Percentiles rank a stretch among this genome's conserved stretches.
Evolutionary conservation across 2,329 filamentous ascomycete genomes (phyloP).

Genomic region (Emericellopsis atlantica): DNA sequence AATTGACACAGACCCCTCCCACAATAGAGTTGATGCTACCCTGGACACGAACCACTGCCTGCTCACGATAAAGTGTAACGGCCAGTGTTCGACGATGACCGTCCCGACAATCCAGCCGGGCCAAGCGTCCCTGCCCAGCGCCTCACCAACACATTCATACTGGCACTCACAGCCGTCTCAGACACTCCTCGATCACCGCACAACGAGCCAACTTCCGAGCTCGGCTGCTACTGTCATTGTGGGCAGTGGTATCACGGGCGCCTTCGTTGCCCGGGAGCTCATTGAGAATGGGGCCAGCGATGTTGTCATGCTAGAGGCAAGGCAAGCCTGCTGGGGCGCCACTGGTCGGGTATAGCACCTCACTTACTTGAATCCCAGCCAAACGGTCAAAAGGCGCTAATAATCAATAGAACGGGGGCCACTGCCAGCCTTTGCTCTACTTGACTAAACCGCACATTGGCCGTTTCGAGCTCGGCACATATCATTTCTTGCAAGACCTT

Average conservation of each 20-base stretch:
- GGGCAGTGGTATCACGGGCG: constrained; percentile 66
- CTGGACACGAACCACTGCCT: no score
- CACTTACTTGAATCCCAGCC: no score
- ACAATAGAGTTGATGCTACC: no score
- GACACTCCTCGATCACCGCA: constrained; percentile 53
- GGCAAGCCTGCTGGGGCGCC: constrained; percentile 73
- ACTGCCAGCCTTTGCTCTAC: constrained; percentile 65
- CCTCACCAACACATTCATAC: constrained; percentile 51
- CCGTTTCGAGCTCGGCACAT: constrained; percentile 62
- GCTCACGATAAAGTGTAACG: no score
- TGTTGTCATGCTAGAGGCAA: constrained; percentile 65
- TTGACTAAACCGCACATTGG: constrained; percentile 45
- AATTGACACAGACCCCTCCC: no score
- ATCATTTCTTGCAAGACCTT: constrained; percentile 43
- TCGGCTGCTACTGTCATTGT: constrained; percentile 58
- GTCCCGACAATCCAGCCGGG: constrained; percentile 13
- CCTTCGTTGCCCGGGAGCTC: constrained; percentile 55
- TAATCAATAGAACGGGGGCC: constrained; percentile 48
- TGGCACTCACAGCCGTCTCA: constrained; percentile 61
- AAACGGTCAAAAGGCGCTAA: no score
- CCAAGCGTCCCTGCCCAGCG: constrained; percentile 45
- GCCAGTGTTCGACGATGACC: constrained; percentile 13
- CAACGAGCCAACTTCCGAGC: constrained; percentile 49
- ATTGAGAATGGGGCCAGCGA: constrained; percentile 27
- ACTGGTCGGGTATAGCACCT: constrained; percentile 54